Base-by-base conservation (phyloP, 1,284 basidiomycete genomes). In the Puccinia coronata region DNA sequence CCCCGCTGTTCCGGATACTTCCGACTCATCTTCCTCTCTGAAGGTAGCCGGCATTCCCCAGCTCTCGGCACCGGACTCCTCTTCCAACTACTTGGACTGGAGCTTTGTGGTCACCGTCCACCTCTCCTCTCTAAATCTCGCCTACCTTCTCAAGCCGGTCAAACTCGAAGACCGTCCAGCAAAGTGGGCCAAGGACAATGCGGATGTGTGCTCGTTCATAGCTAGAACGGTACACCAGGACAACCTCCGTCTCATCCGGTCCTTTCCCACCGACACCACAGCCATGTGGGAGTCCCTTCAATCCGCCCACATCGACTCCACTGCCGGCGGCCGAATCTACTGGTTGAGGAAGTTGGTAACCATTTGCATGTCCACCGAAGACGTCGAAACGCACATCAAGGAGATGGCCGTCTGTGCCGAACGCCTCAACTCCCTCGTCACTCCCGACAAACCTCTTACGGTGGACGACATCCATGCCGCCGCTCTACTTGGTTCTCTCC, bases 71-170 rank as follows among this genome's bases (percentile, higher is more conserved):
- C 67, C 67, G 3, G 67, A 36, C 11, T 6, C 36, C 8, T 31
- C 41, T n/a, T 70, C 67, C n/a, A 71, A 71, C 23, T 71, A 71
- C 25, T 43, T 71, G 5, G 41, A 71, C 49, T 71, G 69, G 69
- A 53, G 49, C 14, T 71, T 71, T 31, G 41, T 49, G 34, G 4
- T 59, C 34, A 28, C 3, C 41, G 6, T n/a, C 41, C 23, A 65
- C 23, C 61, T 65, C 23, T 12, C 5, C 2, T 65, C 34, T 3
- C 14, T 65, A 3, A 71, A 71, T 4, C 41, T 71, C 28, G 49
- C 11, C 69, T 20, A 71, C 23, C 28, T 49, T 49, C 43, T 71
- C 9, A 16, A 49, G 8, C 41, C 69, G 9, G 28, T 11, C 16
- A 28, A 36, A 5, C 12, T 11, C 1, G 36, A 71, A 53, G 14